Evolutionary conservation across 2,329 filamentous ascomycete genomes (phyloP), one percentile per base, ranked within the genome.

Genomic region (Fusarium sp.): DNA sequence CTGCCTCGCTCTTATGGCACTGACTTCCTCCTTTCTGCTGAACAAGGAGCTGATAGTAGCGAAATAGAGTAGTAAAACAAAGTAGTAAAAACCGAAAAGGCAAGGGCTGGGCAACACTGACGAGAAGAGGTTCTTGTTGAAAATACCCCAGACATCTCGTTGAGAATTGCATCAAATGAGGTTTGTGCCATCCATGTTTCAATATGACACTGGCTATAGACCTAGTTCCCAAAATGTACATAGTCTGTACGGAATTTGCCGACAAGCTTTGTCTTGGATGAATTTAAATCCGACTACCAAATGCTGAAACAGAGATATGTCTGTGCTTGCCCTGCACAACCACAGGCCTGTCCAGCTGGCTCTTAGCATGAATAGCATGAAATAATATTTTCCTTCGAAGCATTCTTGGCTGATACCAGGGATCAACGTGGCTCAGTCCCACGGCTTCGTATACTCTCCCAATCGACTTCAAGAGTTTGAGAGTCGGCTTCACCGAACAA

Each of bases 61-160:
- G 0, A 18, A 18, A 36, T 36, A 18, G 8, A 17, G 17, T 8
- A 35, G 32, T 35, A 32, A 32, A 32, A 17, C 15, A 35, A 35
- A 35, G 6, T 28, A 14, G 30, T 20, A 24, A 35, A 7, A 14
- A 6, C 4, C 1, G 4, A 0, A 8, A 3, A 5, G 2, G 13
- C 13, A 26, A 17, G 17, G 13, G 14, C 20, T 39, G 12, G 5
- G 24, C 8, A 5, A 39, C 2, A 7, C 10, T 7, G 14, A 22
- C 38, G 0, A 28, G 18, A 39, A 0, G 12, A 11, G 6, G 15
- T 15, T 51, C 17, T 20, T 9, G 8, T 15, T 36, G 3, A 24
- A 20, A 1, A 51, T 10, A 14, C 6, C 7, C 17, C 1, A 53
- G 11, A 14, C 3, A 14, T 15, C 15, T 36, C 17, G 32, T 11